These are phyloP conservation scores for Talaromyces sp. DNA, from an alignment of 2,329 filamentous ascomycete species.

Conservation along the genomic window DNA sequence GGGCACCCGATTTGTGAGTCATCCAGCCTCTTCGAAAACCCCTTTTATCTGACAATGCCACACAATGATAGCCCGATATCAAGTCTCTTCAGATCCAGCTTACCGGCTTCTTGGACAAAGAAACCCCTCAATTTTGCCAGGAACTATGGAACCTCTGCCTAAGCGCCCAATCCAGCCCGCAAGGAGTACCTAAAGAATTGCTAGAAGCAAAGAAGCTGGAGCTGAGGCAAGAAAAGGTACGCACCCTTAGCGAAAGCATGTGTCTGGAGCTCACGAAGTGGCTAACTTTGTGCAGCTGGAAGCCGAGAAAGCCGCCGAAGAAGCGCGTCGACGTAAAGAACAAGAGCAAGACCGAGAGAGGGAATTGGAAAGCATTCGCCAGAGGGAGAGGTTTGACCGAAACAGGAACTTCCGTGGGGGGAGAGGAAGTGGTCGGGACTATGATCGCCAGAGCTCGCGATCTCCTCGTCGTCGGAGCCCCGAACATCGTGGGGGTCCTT, in stretches of 20 bases:
- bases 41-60: slow-evolving; percentile 17
- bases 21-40: background rate
- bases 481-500: slow-evolving; percentile 39
- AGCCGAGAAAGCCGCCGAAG: slow-evolving; percentile 75
- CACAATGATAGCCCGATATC: slow-evolving; percentile 75
- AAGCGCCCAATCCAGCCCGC: slow-evolving; percentile 80
- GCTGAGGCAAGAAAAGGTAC: slow-evolving; percentile 88
- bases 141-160: slow-evolving; percentile 89
- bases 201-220: slow-evolving; percentile 95
- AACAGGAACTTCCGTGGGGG: slow-evolving; percentile 29
- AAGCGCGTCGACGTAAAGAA: slow-evolving; percentile 66
- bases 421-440: slow-evolving; percentile 40
- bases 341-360: slow-evolving; percentile 67
- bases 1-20: slow-evolving; percentile 67
- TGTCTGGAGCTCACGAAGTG: background rate
- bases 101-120: slow-evolving; percentile 90
- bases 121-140: slow-evolving; percentile 84
- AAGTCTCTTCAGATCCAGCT: slow-evolving; percentile 93
- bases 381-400: slow-evolving; percentile 42
- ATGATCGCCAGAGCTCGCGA: slow-evolving; percentile 41
- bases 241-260: background rate
- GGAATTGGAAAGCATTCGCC: slow-evolving; percentile 63
- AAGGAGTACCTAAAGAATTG: slow-evolving; percentile 90
- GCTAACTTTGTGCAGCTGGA: slow-evolving; percentile 56
- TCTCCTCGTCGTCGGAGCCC: slow-evolving; percentile 48